phyloP scores from a whole-genome alignment of 106 monocot genomes.

The Allium cepa region DNA sequence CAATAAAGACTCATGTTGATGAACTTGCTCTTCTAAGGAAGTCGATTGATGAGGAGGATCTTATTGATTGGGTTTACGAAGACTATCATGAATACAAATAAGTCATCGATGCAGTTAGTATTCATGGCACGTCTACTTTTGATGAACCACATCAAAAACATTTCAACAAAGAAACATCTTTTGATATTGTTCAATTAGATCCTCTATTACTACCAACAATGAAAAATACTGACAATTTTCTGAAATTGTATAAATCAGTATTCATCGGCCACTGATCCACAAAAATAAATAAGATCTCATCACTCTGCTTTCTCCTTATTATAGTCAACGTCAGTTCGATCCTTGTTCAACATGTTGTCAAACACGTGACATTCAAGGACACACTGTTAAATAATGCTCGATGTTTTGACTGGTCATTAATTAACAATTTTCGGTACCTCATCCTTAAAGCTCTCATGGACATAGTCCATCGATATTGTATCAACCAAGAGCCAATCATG shows the following conservation, averaged over 20 bases:
- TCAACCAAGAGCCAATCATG: too few relatives aligned
- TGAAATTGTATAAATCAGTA: not conserved
- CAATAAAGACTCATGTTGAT: not conserved
- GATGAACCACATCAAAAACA: not conserved
- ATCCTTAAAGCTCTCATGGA: too few relatives aligned
- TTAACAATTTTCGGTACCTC: too few relatives aligned
- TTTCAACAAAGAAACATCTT: slow-evolving; percentile 1
- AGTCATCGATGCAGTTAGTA: not conserved
- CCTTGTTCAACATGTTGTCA: too few relatives aligned
- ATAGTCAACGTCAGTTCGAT: too few relatives aligned
- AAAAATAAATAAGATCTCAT: too few relatives aligned
- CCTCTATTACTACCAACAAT: not conserved
- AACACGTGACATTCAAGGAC: too few relatives aligned
- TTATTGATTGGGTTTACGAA: not conserved
- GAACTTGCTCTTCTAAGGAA: not conserved
- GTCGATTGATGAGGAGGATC: not conserved
- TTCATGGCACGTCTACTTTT: not conserved
- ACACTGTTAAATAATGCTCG: too few relatives aligned
- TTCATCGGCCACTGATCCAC: too few relatives aligned
- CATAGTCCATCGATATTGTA: too few relatives aligned
- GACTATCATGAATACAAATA: not conserved
- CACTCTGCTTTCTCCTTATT: too few relatives aligned
- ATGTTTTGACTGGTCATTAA: too few relatives aligned
- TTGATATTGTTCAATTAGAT: not conserved
- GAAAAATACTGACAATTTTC: not conserved